These are phyloP conservation scores for Wickerhamiella australiensis DNA, from an alignment of 805 yeast species.

Conservation along the genomic window DNA sequence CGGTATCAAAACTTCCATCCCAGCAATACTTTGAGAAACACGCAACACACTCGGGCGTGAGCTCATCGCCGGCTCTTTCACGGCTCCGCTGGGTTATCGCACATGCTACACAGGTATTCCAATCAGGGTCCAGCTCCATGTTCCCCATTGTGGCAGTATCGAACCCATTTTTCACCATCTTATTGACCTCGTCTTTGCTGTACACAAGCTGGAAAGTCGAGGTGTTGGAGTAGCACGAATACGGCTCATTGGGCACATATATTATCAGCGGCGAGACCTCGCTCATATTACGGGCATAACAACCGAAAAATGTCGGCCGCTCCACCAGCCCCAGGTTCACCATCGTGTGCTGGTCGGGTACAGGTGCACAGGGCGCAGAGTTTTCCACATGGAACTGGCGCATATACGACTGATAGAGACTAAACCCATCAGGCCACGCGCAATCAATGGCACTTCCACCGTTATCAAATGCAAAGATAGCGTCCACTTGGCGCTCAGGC, in stretches of 20 bases:
- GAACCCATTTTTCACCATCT: conserved; percentile 62
- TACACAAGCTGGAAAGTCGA: conserved; percentile 60
- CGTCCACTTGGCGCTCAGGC: conserved; percentile 47
- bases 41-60: conserved; percentile 52
- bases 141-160: conserved; percentile 40
- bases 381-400: conserved; percentile 48
- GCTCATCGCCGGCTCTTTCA: conserved; percentile 50
- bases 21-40: conserved; percentile 72
- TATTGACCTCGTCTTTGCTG: conserved; percentile 41
- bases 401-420: conserved; percentile 40
- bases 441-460: conserved; percentile 41
- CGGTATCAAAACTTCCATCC: conserved; percentile 36
- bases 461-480: conserved; percentile 56
- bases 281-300: conserved; percentile 54
- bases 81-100: conserved; percentile 70
- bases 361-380: conserved; percentile 57
- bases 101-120: conserved; percentile 68
- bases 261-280: conserved; percentile 52
- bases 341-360: conserved; percentile 59
- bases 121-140: conserved; percentile 55
- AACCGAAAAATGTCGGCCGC: conserved; percentile 73
- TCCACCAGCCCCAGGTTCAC: conserved; percentile 47
- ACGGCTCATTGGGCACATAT: conserved; percentile 65
- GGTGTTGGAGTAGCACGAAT: conserved; percentile 54
- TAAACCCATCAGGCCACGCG: conserved; percentile 56